Evolutionary conservation across 23 red algal genomes (phyloP).

Genomic region (Gracilaria gracilis): DNA sequence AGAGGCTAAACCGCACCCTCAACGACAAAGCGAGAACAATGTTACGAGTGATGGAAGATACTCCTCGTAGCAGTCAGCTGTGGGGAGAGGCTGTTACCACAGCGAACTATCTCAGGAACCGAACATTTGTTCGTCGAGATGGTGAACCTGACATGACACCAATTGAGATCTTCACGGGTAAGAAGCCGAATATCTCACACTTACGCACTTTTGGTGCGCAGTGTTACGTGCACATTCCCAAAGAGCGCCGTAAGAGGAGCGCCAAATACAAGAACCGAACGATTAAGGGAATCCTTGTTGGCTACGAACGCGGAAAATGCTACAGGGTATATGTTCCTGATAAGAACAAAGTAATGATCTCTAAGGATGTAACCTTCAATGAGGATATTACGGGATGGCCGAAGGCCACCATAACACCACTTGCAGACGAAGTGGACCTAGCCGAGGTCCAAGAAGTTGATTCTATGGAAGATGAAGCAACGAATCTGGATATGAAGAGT

Average conservation of each 20-base stretch:
- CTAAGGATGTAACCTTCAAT: background rate
- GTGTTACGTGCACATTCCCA: background rate
- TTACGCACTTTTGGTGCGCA: background rate
- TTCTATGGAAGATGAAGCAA: background rate
- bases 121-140: background rate
- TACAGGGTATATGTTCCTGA: slow-evolving; percentile 21
- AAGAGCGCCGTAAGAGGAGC: background rate
- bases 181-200: slow-evolving; percentile 12
- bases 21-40: background rate
- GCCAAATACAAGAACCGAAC: background rate
- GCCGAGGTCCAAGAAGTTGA: background rate
- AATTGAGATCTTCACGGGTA: background rate
- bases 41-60: too few relatives aligned
- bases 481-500: background rate
- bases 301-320: background rate
- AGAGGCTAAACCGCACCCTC: background rate
- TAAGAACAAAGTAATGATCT: background rate
- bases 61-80: too few relatives aligned
- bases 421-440: background rate
- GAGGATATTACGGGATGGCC: background rate
- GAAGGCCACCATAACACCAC: background rate
- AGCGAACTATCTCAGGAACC: background rate
- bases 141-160: background rate
- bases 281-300: background rate
- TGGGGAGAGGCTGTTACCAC: too few relatives aligned